Evolutionary conservation across 2,329 filamentous ascomycete genomes (phyloP).

Genomic region (Hortaea werneckii): DNA sequence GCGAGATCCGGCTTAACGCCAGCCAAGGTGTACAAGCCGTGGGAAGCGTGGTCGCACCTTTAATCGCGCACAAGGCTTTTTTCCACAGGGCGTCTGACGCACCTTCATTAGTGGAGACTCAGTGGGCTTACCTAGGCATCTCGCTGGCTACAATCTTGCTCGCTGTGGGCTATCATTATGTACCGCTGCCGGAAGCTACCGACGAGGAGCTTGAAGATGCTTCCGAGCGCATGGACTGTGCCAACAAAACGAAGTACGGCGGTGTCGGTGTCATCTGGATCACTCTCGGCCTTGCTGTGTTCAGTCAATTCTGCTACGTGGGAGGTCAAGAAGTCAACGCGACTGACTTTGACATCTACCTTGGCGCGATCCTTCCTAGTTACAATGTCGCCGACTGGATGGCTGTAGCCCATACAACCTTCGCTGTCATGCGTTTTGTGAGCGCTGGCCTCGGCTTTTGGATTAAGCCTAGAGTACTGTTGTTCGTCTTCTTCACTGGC

Average conservation of each 20-base stretch:
- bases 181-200: constrained; percentile 52
- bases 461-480: constrained; percentile 50
- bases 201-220: constrained; percentile 49
- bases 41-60: constrained; percentile 48
- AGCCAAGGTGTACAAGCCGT: constrained; percentile 53
- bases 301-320: constrained; percentile 51
- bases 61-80: constrained; percentile 49
- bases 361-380: constrained; percentile 29
- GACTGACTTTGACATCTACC: constrained; percentile 37
- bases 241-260: constrained; percentile 36
- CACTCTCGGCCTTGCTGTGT: constrained; percentile 44
- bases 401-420: constrained; percentile 47
- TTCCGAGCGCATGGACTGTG: constrained; percentile 41
- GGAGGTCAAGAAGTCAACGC: constrained; percentile 50
- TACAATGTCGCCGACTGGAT: constrained; percentile 33
- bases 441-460: constrained; percentile 43
- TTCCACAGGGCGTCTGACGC: constrained; percentile 40
- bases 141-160: constrained; percentile 50
- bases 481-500: constrained; percentile 44
- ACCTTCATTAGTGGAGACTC: constrained; percentile 47
- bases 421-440: constrained; percentile 48
- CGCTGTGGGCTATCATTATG: constrained; percentile 50
- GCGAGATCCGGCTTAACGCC: constrained; percentile 50
- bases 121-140: constrained; percentile 57
- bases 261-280: constrained; percentile 45